Percentiles rank a stretch among this genome's conserved stretches.
Conservation (phyloP, 768 basidiomycete species). For the Lyophyllum semitale region DNA sequence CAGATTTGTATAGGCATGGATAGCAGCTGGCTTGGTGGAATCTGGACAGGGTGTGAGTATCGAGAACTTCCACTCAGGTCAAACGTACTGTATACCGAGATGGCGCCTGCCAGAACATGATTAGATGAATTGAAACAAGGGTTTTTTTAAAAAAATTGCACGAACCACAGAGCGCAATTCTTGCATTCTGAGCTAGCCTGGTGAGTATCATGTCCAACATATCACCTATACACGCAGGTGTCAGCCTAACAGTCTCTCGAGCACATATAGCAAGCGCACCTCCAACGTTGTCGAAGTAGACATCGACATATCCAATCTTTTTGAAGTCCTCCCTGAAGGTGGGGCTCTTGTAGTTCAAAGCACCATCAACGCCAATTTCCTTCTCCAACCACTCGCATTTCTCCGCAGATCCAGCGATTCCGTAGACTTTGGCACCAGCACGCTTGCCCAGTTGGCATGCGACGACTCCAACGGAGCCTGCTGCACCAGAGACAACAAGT, state of each 20-base stretch:
- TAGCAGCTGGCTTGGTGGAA: slow-evolving; percentile 57
- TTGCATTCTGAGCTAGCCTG: slow-evolving; percentile 73
- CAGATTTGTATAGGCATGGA: slow-evolving; percentile 66
- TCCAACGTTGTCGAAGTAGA: slow-evolving; percentile 84
- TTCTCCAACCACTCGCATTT: slow-evolving; percentile 87
- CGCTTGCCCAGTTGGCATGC: slow-evolving; percentile 85
- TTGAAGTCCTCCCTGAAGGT: slow-evolving; percentile 76
- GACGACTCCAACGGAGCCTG: slow-evolving; percentile 85
- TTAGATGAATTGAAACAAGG: neutral
- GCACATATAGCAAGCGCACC: slow-evolving; percentile 29
- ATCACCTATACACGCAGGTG: slow-evolving; percentile 51
- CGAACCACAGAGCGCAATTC: slow-evolving; percentile 84
- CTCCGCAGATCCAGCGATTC: slow-evolving; percentile 80
- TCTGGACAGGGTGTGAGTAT: slow-evolving; percentile 38
- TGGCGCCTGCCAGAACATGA: slow-evolving; percentile 56
- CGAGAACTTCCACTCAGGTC: neutral
- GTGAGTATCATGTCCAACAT: slow-evolving; percentile 79
- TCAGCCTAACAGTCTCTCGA: neutral
- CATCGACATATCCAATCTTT: slow-evolving; percentile 76
- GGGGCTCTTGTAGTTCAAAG: slow-evolving; percentile 84
- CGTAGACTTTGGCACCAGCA: slow-evolving; percentile 80
- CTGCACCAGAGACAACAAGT: slow-evolving; percentile 86
- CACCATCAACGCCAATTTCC: slow-evolving; percentile 81
- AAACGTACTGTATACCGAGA: slow-evolving; percentile 76
- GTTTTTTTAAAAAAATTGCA: slow-evolving; percentile 36